Percentiles rank a stretch among this genome's conserved stretches.
Conservation (phyloP, 805 yeast species). For the Priceomyces carsonii region DNA sequence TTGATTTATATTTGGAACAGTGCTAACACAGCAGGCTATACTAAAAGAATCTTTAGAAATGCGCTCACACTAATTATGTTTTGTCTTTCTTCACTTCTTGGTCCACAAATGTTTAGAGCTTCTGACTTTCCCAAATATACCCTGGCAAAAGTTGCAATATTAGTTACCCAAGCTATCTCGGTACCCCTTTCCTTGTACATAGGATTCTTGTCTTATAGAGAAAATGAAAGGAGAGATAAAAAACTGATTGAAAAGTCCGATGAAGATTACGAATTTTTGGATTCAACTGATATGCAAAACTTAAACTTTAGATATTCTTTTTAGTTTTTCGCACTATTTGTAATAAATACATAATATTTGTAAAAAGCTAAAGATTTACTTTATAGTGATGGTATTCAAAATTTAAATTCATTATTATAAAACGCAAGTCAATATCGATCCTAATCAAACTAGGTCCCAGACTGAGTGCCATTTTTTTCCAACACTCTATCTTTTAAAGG, state of each 20-base stretch:
- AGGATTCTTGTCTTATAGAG: slow-evolving; percentile 45
- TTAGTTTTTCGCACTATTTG: too few species aligned
- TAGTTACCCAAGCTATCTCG: slow-evolving; percentile 50
- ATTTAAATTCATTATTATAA: too few species aligned
- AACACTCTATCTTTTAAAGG: too few species aligned
- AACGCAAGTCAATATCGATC: too few species aligned
- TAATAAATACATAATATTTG: too few species aligned
- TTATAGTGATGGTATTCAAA: too few species aligned
- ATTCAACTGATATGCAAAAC: slow-evolving; percentile 61
- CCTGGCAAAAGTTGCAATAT: slow-evolving; percentile 58
- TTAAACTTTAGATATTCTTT: slow-evolving; percentile 56
- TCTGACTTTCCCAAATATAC: slow-evolving; percentile 53
- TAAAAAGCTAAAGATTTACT: too few species aligned
- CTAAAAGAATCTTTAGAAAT: slow-evolving; percentile 65
- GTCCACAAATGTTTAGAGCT: slow-evolving; percentile 66
- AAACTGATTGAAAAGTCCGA: slow-evolving; percentile 6
- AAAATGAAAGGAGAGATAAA: slow-evolving; percentile 52
- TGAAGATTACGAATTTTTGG: slow-evolving; percentile 49
- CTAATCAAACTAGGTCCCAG: too few species aligned
- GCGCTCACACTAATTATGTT: slow-evolving; percentile 64
- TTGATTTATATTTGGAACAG: slow-evolving; percentile 62
- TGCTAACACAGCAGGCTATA: slow-evolving; percentile 69
- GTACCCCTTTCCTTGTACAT: slow-evolving; percentile 44
- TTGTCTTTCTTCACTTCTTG: slow-evolving; percentile 65
- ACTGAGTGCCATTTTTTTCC: too few species aligned